A percentile compares a stretch with the other conserved stretches of the same genome.
These are phyloP conservation scores for Phaeosphaeriaceae sp. DNA, from an alignment of 2,329 filamentous ascomycete genomes.

Conservation along the genomic window DNA sequence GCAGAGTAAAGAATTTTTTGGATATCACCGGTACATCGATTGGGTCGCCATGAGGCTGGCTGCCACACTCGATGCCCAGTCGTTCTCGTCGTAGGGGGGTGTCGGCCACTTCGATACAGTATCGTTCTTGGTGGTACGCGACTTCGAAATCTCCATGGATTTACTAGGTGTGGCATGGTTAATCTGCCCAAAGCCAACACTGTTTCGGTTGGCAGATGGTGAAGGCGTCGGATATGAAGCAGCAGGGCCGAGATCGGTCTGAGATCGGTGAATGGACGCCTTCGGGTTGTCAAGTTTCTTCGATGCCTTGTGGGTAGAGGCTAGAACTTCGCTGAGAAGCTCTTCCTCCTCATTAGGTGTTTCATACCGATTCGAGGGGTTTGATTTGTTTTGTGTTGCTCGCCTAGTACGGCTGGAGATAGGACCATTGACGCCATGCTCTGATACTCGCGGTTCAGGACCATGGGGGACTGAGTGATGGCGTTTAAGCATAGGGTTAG, in stretches of 20 bases:
- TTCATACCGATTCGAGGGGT: constrained; percentile 85
- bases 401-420: constrained; percentile 81
- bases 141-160: constrained; percentile 68
- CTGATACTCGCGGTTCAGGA: constrained; percentile 62
- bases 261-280: constrained; percentile 54
- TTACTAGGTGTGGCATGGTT: constrained; percentile 69
- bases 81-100: constrained; percentile 90
- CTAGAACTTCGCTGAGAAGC: constrained; percentile 85
- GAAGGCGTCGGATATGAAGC: constrained; percentile 74
- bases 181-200: constrained; percentile 72
- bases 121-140: constrained; percentile 51
- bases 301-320: constrained; percentile 76
- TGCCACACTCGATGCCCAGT: constrained; percentile 85
- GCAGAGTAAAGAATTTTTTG: constrained; percentile 15
- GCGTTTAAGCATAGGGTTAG: constrained; percentile 56
- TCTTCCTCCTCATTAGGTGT: constrained; percentile 97
- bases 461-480: constrained; percentile 56
- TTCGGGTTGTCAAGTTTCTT: constrained; percentile 68
- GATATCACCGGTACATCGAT: constrained; percentile 43
- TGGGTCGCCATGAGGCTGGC: constrained; percentile 65
- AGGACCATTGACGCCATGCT: constrained; percentile 61
- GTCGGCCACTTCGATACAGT: constrained; percentile 83
- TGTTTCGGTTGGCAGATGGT: constrained; percentile 82
- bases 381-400: constrained; percentile 71
- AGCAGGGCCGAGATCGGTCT: constrained; percentile 67